These are phyloP conservation scores for Pugionium dolabratum DNA, from an alignment of 345 rosid species.

Conservation along the genomic window DNA sequence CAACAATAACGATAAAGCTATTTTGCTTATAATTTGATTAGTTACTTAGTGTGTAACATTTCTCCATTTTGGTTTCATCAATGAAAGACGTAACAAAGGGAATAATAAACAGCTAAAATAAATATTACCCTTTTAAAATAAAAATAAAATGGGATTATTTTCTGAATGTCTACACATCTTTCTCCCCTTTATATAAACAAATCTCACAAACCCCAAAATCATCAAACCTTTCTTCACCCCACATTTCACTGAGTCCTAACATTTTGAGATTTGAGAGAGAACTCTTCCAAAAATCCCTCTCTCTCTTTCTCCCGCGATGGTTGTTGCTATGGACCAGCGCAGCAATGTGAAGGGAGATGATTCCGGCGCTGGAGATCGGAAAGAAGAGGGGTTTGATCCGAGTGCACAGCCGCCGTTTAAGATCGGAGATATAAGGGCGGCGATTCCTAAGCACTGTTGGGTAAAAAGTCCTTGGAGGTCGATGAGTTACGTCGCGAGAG, in stretches of 20 bases:
- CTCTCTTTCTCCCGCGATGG: conserved; percentile 27
- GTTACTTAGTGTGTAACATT: too few species aligned
- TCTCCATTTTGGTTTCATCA: too few species aligned
- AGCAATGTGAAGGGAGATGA: conserved; percentile 17
- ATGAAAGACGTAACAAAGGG: too few species aligned
- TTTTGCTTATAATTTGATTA: too few species aligned
- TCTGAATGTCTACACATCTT: conserved; percentile 9
- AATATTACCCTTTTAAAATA: too few species aligned
- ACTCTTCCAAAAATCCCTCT: neutral
- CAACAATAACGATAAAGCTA: too few species aligned
- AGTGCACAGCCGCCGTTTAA: conserved; percentile 67
- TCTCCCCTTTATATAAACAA: conserved; percentile 36
- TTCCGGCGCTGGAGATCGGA: conserved; percentile 24
- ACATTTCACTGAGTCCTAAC: conserved; percentile 30
- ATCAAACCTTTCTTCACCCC: conserved; percentile 33
- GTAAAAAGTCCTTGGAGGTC: conserved; percentile 68
- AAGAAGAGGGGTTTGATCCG: conserved; percentile 52
- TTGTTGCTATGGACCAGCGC: conserved; percentile 38
- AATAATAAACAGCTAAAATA: too few species aligned
- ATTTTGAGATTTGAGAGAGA: conserved; percentile 9
- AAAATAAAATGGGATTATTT: too few species aligned
- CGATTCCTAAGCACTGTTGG: conserved; percentile 83
- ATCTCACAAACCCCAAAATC: conserved; percentile 24
- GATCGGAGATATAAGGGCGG: conserved; percentile 66
- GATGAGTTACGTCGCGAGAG: conserved; percentile 67